Evolutionary conservation across 2,329 filamentous ascomycete genomes (phyloP).

Genomic region (Ophiostoma tasmaniense): DNA sequence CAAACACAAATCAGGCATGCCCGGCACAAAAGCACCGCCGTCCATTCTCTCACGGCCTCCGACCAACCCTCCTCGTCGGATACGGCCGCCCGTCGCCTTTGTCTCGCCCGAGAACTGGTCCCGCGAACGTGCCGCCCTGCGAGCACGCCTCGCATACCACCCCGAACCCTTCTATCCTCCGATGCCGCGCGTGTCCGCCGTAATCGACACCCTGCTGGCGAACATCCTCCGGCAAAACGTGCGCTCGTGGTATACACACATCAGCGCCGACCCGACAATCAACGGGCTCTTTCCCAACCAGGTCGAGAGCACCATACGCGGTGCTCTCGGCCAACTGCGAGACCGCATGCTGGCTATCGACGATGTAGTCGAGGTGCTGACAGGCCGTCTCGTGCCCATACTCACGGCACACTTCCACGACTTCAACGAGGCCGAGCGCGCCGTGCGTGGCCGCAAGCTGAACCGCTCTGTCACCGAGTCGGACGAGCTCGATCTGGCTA

Average conservation of each 20-base stretch:
- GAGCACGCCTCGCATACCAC: slow-evolving; percentile 53
- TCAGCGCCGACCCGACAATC: slow-evolving; percentile 47
- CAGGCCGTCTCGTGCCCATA: slow-evolving; percentile 76
- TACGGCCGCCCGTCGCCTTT: slow-evolving; percentile 38
- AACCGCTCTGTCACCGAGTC: slow-evolving; percentile 89
- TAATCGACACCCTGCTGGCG: slow-evolving; percentile 69
- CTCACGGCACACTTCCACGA: slow-evolving; percentile 82
- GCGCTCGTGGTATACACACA: slow-evolving; percentile 76
- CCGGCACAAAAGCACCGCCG: background rate
- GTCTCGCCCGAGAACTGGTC: slow-evolving; percentile 57
- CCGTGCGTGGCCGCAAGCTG: slow-evolving; percentile 77
- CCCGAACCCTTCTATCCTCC: slow-evolving; percentile 63
- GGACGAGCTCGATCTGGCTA: slow-evolving; percentile 88
- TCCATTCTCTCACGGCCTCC: background rate
- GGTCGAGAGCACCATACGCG: slow-evolving; percentile 71
- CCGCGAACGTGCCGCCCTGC: slow-evolving; percentile 59
- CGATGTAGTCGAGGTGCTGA: slow-evolving; percentile 77
- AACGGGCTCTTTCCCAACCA: slow-evolving; percentile 62
- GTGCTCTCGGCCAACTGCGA: slow-evolving; percentile 60
- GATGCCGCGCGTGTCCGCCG: slow-evolving; percentile 68
- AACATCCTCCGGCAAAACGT: slow-evolving; percentile 78
- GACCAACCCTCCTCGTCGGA: background rate
- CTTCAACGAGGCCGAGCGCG: slow-evolving; percentile 81
- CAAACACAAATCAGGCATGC: background rate
- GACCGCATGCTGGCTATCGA: slow-evolving; percentile 69